Evolutionary conservation across 2,329 filamentous ascomycete genomes (phyloP).

Genomic region (Triangularia verruculosa): DNA sequence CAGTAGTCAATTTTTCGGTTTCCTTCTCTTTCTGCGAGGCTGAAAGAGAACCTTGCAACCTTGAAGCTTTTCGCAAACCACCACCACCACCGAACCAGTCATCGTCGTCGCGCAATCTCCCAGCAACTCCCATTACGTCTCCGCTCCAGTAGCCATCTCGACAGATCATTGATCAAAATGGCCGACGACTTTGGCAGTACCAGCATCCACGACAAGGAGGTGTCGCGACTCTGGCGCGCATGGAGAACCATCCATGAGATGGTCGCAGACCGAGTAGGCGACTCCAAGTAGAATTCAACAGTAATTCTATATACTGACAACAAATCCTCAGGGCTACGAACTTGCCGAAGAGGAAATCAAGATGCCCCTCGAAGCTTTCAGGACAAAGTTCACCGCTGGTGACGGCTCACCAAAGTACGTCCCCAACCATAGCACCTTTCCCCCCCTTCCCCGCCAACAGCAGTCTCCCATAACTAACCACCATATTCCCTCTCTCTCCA

Average conservation of each 20-base stretch:
- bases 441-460: neutral
- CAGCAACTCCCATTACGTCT: neutral
- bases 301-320: conserved; percentile 1
- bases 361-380: conserved; percentile 82
- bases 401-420: conserved; percentile 75
- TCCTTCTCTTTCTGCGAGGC: conserved; percentile 4
- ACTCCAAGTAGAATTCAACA: neutral
- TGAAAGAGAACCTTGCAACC: conserved; percentile 10
- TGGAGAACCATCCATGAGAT: conserved; percentile 94
- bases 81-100: neutral
- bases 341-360: conserved; percentile 85
- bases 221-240: conserved; percentile 81
- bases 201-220: conserved; percentile 43
- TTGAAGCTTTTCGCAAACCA: conserved; percentile 5
- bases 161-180: conserved; percentile 32
- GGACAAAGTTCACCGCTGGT: conserved; percentile 64
- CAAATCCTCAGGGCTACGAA: conserved; percentile 73
- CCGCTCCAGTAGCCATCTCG: neutral
- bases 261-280: conserved; percentile 79
- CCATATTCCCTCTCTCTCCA: conserved; percentile 40
- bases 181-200: conserved; percentile 36
- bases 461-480: conserved; percentile 1
- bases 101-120: neutral
- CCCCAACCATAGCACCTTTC: neutral
- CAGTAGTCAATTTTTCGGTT: conserved; percentile 4